Percentiles rank a stretch among this genome's conserved stretches.
phyloP scores from a whole-genome alignment of 495 filamentous ascomycete species.

The Apiosordaria backusii region DNA sequence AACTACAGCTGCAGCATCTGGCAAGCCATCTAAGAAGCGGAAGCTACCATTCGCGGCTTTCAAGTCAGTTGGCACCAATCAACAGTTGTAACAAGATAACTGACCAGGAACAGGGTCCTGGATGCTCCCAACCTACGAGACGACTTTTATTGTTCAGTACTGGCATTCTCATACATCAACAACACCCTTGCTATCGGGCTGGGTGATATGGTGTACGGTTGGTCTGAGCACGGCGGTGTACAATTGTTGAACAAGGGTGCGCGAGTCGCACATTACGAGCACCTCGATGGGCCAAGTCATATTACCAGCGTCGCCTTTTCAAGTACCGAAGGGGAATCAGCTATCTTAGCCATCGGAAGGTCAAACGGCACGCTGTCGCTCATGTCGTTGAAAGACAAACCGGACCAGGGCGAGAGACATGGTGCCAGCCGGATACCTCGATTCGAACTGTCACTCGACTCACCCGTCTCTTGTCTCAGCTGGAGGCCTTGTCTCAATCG shows the following conservation, averaged over 20 bases:
- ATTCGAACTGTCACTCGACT: slow-evolving; percentile 68
- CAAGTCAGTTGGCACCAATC: slow-evolving; percentile 51
- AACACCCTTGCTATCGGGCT: slow-evolving; percentile 83
- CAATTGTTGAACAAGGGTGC: slow-evolving; percentile 39
- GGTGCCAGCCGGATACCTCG: slow-evolving; percentile 43
- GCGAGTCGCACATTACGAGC: slow-evolving; percentile 16
- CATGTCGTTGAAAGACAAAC: slow-evolving; percentile 48
- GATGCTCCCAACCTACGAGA: slow-evolving; percentile 86
- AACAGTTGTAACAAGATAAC: slow-evolving; percentile 10
- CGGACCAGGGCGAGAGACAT: slow-evolving; percentile 1
- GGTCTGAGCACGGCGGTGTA: slow-evolving; percentile 68
- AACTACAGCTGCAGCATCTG: not conserved
- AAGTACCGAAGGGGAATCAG: slow-evolving; percentile 67
- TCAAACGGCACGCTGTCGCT: slow-evolving; percentile 59
- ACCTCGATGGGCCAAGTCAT: slow-evolving; percentile 34
- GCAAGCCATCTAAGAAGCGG: not conserved
- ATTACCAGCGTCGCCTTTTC: slow-evolving; percentile 88
- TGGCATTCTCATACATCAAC: slow-evolving; percentile 74
- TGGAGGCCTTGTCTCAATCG: slow-evolving; percentile 55
- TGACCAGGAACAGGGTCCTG: slow-evolving; percentile 55
- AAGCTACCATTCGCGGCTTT: slow-evolving; percentile 69
- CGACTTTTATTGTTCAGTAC: slow-evolving; percentile 91
- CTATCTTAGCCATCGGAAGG: slow-evolving; percentile 82
- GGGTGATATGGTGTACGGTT: slow-evolving; percentile 74
- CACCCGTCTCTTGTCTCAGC: slow-evolving; percentile 70